A percentile compares a stretch with the other conserved stretches of the same genome.
Evolutionary conservation across 2,329 filamentous ascomycete species (phyloP).

Genomic region (Dendryphion nanum): DNA sequence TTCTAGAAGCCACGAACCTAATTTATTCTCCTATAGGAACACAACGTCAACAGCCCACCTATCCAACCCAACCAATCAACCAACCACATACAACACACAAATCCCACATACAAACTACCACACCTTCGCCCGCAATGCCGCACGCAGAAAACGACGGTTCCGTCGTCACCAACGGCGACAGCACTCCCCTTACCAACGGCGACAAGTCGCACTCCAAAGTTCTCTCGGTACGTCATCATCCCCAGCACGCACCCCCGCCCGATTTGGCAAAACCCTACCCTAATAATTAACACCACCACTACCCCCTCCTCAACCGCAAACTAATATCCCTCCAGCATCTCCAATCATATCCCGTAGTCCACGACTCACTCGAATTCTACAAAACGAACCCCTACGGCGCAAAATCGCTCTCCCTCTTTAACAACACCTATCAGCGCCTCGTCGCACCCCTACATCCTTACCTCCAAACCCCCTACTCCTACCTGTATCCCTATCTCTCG

Average conservation of each 20-base stretch:
- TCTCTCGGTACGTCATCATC: conserved; percentile 36
- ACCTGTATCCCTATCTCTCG: conserved; percentile 79
- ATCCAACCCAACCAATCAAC: too few species aligned
- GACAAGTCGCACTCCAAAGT: conserved; percentile 40
- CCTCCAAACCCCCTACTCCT: conserved; percentile 75
- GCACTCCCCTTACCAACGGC: conserved; percentile 38
- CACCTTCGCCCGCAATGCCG: conserved; percentile 16
- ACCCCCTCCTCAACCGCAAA: background rate
- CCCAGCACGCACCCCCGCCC: background rate
- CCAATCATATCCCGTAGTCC: conserved; percentile 77
- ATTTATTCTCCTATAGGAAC: too few species aligned
- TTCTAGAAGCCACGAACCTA: too few species aligned
- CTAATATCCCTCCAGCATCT: conserved; percentile 62
- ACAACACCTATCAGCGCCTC: conserved; percentile 72
- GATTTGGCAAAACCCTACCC: background rate
- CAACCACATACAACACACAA: too few species aligned
- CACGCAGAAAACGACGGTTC: conserved; percentile 32
- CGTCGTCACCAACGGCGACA: conserved; percentile 22
- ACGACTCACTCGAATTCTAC: conserved; percentile 74
- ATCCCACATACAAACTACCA: too few species aligned
- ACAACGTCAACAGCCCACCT: too few species aligned
- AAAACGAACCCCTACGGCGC: conserved; percentile 80
- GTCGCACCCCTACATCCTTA: conserved; percentile 77
- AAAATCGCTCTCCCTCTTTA: conserved; percentile 74
- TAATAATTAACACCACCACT: background rate